Percentiles rank a stretch among this genome's conserved stretches.
phyloP scores from a whole-genome alignment of 2,329 filamentous ascomycete genomes.

The Exophiala phaeomuriformis region DNA sequence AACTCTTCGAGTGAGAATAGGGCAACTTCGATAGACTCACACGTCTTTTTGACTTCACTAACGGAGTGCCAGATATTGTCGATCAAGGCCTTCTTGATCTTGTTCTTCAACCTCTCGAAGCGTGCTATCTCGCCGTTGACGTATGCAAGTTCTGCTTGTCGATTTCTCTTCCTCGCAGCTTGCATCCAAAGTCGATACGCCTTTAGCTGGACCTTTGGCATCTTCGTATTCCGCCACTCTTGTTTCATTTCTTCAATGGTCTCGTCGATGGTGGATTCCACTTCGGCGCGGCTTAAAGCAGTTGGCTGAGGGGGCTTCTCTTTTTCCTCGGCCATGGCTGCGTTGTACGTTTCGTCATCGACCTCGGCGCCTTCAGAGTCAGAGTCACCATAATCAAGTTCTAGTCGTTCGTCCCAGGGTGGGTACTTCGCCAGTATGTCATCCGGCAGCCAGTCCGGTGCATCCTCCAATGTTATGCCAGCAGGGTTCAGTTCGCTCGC shows the following conservation, averaged over 20 bases:
- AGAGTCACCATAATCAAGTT: slow-evolving; percentile 51
- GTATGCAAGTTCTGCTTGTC: slow-evolving; percentile 38
- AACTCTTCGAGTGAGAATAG: slow-evolving; percentile 50
- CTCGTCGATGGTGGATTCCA: slow-evolving; percentile 49
- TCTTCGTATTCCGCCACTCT: slow-evolving; percentile 53
- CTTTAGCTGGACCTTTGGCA: slow-evolving; percentile 49
- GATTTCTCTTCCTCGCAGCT: slow-evolving; percentile 41
- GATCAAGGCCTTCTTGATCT: slow-evolving; percentile 48
- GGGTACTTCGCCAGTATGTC: slow-evolving; percentile 41
- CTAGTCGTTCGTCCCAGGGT: slow-evolving; percentile 36
- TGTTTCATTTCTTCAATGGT: slow-evolving; percentile 46
- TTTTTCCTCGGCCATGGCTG: slow-evolving; percentile 53
- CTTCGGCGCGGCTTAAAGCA: slow-evolving; percentile 34
- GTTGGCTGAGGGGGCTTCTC: slow-evolving; percentile 29
- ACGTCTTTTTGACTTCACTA: slow-evolving; percentile 49
- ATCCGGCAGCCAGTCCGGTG: slow-evolving; percentile 23
- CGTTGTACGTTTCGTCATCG: slow-evolving; percentile 53
- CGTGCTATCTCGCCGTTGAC: slow-evolving; percentile 40
- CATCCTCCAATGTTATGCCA: background rate
- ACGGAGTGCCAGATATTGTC: slow-evolving; percentile 47
- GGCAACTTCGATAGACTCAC: slow-evolving; percentile 55
- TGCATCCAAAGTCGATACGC: slow-evolving; percentile 57
- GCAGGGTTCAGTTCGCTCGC: background rate
- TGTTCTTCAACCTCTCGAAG: slow-evolving; percentile 49
- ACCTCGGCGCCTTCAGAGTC: slow-evolving; percentile 42